Conservation (phyloP, 2,329 filamentous ascomycete genomes). For the Sclerotinia minor region DNA sequence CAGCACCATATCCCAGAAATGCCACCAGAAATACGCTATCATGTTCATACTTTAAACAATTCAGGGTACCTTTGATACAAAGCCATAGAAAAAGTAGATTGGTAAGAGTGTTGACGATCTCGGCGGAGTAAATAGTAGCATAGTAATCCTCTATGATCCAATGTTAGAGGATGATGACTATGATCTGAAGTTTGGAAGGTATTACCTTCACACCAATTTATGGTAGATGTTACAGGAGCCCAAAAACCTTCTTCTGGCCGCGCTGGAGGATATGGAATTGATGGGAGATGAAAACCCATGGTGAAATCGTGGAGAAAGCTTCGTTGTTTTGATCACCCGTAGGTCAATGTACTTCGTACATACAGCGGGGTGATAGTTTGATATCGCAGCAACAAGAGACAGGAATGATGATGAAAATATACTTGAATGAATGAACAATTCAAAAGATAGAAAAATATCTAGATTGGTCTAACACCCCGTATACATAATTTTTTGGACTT, state of each 20-base stretch:
- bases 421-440: too few species aligned
- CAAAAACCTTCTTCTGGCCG: conserved; percentile 40
- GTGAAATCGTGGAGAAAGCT: background rate
- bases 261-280: conserved; percentile 41
- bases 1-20: conserved; percentile 48
- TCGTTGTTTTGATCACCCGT: background rate
- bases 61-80: conserved; percentile 71
- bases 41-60: conserved; percentile 71
- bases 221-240: conserved; percentile 41
- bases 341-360: background rate
- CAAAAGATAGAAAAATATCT: background rate
- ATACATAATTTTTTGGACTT: background rate
- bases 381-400: background rate
- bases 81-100: conserved; percentile 81
- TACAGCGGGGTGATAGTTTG: background rate
- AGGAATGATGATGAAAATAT: background rate
- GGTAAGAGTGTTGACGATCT: conserved; percentile 77
- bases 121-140: conserved; percentile 72
- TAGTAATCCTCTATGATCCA: conserved; percentile 63
- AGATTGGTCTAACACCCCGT: background rate
- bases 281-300: conserved; percentile 36
- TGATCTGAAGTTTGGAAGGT: conserved; percentile 27
- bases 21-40: conserved; percentile 72
- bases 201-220: conserved; percentile 77
- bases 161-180: conserved; percentile 18